phyloP scores from a whole-genome alignment of 208 protist genomes.

The Leptomonas seymouri region DNA sequence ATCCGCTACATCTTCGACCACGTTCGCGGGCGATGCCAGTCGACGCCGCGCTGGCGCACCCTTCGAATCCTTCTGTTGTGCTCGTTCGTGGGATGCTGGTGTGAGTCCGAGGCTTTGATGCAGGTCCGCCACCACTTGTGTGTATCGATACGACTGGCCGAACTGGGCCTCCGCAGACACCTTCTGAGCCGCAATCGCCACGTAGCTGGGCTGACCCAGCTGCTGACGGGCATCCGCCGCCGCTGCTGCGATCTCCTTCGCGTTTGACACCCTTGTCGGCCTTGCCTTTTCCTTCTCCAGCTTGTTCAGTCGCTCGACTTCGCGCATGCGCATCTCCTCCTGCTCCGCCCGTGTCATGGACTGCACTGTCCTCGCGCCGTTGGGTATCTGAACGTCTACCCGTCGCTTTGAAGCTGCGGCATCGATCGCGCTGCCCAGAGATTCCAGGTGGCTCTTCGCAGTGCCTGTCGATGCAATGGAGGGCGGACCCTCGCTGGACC shows the following conservation, averaged over 20 bases:
- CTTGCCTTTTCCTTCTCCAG: conserved; percentile 3
- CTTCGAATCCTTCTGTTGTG: neutral
- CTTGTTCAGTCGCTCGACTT: conserved; percentile 12
- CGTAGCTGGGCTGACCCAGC: conserved; percentile 34
- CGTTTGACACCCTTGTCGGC: conserved; percentile 9
- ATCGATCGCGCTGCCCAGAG: neutral
- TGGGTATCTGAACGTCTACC: neutral
- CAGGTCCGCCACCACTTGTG: conserved; percentile 15
- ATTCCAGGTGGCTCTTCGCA: neutral
- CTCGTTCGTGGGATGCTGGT: neutral
- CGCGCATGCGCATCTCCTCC: conserved; percentile 9
- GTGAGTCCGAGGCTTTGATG: conserved; percentile 26
- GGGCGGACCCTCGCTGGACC: neutral
- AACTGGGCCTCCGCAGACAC: conserved; percentile 13
- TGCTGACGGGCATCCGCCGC: conserved; percentile 35
- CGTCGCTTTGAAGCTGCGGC: neutral
- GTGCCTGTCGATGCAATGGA: neutral
- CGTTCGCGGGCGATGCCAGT: conserved; percentile 1
- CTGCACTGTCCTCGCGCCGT: neutral
- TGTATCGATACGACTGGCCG: conserved; percentile 19
- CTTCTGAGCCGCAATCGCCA: conserved; percentile 25
- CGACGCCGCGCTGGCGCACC: neutral
- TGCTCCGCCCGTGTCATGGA: conserved; percentile 15
- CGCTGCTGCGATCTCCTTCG: conserved; percentile 20
- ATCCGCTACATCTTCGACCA: conserved; percentile 17